These are phyloP conservation scores for Neoarthrinium moseri DNA, from an alignment of 2,329 filamentous ascomycete genomes.

Conservation along the genomic window DNA sequence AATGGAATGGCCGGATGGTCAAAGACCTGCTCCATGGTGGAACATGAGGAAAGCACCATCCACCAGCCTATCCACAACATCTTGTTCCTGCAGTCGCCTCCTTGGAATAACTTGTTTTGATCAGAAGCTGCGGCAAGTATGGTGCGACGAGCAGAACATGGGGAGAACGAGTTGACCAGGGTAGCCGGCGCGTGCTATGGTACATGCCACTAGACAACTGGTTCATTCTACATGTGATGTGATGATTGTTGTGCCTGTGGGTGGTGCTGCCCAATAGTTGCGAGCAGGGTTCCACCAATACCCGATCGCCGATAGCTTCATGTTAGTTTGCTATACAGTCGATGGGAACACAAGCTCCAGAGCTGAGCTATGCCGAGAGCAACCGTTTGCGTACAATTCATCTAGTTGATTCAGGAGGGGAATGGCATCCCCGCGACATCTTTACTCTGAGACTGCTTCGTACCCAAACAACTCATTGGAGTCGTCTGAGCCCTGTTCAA, in stretches of 20 bases:
- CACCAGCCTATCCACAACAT: conserved; percentile 1
- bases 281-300: too few species aligned
- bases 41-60: not conserved
- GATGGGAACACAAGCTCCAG: not conserved
- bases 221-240: too few species aligned
- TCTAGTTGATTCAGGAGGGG: not conserved
- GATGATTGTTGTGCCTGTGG: too few species aligned
- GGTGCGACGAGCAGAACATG: not conserved
- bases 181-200: not conserved
- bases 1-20: not conserved
- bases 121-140: conserved; percentile 4
- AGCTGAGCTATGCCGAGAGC: not conserved
- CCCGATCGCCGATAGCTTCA: not conserved
- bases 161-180: too few species aligned
- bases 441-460: not conserved
- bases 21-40: not conserved
- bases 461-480: not conserved
- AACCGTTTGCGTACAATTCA: not conserved
- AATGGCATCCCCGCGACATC: not conserved
- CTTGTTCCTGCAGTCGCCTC: conserved; percentile 3
- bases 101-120: conserved; percentile 6
- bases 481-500: not conserved
- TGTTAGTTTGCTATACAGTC: not conserved
- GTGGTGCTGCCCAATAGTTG: too few species aligned
- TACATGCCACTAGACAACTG: not conserved